A percentile compares a stretch with the other conserved stretches of the same genome.
Conservation (phyloP, 257 asterid genomes). For the Solanum rostratum region DNA sequence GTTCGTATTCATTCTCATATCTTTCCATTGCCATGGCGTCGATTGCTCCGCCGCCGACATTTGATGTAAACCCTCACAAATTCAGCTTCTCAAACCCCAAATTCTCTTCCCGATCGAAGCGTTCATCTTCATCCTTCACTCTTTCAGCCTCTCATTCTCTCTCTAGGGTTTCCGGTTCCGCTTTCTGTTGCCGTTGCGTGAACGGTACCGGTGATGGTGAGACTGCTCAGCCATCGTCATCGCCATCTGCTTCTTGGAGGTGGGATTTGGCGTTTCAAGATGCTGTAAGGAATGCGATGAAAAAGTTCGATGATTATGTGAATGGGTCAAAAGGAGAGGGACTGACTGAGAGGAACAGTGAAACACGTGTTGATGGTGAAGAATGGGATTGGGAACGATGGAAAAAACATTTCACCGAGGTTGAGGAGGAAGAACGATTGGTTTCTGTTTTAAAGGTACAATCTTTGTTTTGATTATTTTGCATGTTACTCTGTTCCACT, state of each 20-base stretch:
- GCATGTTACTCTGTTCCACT: background rate
- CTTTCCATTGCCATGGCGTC: slow-evolving; percentile 42
- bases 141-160: background rate
- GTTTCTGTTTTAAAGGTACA: slow-evolving; percentile 61
- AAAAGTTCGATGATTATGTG: slow-evolving; percentile 35
- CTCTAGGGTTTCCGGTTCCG: slow-evolving; percentile 33
- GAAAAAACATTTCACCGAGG: slow-evolving; percentile 63
- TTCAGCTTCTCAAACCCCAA: slow-evolving; percentile 21
- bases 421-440: slow-evolving; percentile 76
- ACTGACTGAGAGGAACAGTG: slow-evolving; percentile 4
- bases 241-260: slow-evolving; percentile 15
- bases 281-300: slow-evolving; percentile 39
- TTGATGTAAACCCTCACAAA: slow-evolving; percentile 25
- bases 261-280: slow-evolving; percentile 69
- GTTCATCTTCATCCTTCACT: slow-evolving; percentile 20
- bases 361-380: slow-evolving; percentile 21
- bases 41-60: slow-evolving; percentile 39
- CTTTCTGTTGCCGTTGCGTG: slow-evolving; percentile 48
- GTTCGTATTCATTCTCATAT: background rate
- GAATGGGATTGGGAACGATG: slow-evolving; percentile 98
- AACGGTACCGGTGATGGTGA: slow-evolving; percentile 16
- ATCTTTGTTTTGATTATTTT: background rate
- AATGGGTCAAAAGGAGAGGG: slow-evolving; percentile 27
- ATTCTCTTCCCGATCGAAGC: slow-evolving; percentile 19
- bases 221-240: slow-evolving; percentile 12